phyloP scores from a whole-genome alignment of 106 monocot species.

The Allium cepa region DNA sequence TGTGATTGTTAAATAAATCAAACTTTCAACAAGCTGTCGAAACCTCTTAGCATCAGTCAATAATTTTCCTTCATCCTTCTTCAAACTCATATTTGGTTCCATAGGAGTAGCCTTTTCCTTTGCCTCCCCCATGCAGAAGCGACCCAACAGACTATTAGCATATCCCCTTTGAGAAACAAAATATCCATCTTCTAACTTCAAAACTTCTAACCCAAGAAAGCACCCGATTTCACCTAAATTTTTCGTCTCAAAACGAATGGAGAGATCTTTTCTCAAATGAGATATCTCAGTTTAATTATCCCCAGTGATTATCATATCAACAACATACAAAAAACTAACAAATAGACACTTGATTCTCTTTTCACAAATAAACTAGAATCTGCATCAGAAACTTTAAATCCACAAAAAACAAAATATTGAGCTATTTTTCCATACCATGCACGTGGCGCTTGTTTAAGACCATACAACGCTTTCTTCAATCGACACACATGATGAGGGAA shows the following conservation, averaged over 20 bases:
- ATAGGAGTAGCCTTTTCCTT: constrained; percentile 3
- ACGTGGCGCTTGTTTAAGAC: constrained; percentile 11
- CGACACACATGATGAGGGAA: too few relatives aligned
- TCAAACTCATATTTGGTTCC: constrained; percentile 2
- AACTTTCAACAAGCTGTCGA: constrained; percentile 8
- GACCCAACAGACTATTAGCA: background rate
- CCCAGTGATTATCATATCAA: background rate
- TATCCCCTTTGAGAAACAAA: constrained; percentile 11
- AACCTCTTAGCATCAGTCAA: background rate
- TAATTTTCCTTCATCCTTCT: background rate
- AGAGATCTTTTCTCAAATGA: background rate
- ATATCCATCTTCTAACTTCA: background rate
- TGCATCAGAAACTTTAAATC: too few relatives aligned
- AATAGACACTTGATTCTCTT: constrained; percentile 6
- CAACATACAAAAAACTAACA: background rate
- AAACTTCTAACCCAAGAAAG: background rate
- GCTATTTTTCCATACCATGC: constrained; percentile 6
- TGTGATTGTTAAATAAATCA: constrained; percentile 15
- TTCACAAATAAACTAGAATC: background rate
- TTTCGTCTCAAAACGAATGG: constrained; percentile 8
- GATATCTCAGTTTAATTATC: background rate
- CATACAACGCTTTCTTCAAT: constrained; percentile 3
- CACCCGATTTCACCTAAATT: constrained; percentile 3
- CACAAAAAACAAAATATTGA: background rate
- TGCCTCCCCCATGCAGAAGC: constrained; percentile 2